Base-by-base conservation (phyloP, 257 asterid species). In the Anisodus acutangulus region DNA sequence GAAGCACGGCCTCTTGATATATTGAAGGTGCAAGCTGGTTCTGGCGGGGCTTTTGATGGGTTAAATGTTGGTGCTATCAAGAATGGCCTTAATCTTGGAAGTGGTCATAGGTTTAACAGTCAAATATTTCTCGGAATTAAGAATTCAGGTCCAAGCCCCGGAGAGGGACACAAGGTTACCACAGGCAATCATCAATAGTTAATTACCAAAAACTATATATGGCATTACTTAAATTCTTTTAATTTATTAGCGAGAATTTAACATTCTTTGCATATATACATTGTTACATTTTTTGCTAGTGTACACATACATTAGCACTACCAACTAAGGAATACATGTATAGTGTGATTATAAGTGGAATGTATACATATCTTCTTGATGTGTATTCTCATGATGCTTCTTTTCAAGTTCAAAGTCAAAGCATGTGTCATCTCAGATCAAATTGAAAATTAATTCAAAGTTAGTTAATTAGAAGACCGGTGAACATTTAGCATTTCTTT, bases 1-100 rank as follows among this genome's bases (percentile, higher is more conserved):
- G 88, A 88, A 15, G 91, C 92, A 8, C 91, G 93, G 66, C 89
- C 83, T 39, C 90, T 91, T 12, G 83, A 83, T 49, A 66, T n/a
- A 11, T 17, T 84, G 22, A 82, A 74, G 71, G 35, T 26, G 8
- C 68, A 45, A 41, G 83, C 13, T 41, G 47, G 1, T 31, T 31
- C 62, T 0, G 43, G n/a, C 35, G 45, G 41, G 10, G 70, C 84
- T 26, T 81, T 81, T 64, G 2, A 16, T 67, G 62, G 81, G 85
- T 74, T 47, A 47, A 72, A 85, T 7, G 57, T 84, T 0, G 86
- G 57, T 39, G 80, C 72, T 35, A 57, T 70, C 39, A 85, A 85
- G 85, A 69, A 54, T 17, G 79, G 87, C 4, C 85, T 84, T 67
- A 85, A 84, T 81, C 78, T 71, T 71, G 87, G 70, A 16, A 67